Conservation (phyloP, 2,329 filamentous ascomycete species). For the Cladobotryum protrusum region DNA sequence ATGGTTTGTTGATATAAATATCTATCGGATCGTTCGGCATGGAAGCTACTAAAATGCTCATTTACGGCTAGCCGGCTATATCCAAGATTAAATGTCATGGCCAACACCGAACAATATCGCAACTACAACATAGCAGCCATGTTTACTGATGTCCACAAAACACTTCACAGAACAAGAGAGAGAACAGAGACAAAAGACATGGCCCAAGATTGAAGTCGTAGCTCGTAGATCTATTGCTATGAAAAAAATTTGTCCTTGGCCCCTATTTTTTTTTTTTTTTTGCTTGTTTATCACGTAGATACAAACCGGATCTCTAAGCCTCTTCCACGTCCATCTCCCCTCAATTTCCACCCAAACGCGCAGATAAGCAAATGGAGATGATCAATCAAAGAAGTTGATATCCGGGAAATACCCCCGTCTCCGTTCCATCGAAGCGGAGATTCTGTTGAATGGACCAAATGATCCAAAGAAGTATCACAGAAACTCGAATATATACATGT, state of each 20-base stretch:
- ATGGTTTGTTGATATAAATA: too few species aligned
- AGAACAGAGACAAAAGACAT: too few species aligned
- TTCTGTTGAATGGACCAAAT: slow-evolving; percentile 5
- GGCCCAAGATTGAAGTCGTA: slow-evolving; percentile 14
- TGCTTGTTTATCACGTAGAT: slow-evolving; percentile 1
- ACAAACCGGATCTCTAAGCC: slow-evolving; percentile 6
- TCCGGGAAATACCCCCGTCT: slow-evolving; percentile 3
- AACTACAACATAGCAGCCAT: too few species aligned
- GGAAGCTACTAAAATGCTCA: too few species aligned
- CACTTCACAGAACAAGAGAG: too few species aligned
- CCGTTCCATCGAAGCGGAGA: slow-evolving; percentile 1
- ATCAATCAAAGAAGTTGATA: slow-evolving; percentile 2
- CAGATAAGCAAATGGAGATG: slow-evolving; percentile 4
- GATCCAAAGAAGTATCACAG: slow-evolving; percentile 1
- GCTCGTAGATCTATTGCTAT: slow-evolving; percentile 18
- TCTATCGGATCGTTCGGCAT: too few species aligned
- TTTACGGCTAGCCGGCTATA: too few species aligned
- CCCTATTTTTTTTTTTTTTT: not conserved
- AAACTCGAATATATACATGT: slow-evolving; percentile 25
- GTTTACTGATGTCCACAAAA: too few species aligned
- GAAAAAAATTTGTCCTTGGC: slow-evolving; percentile 7
- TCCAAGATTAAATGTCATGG: too few species aligned
- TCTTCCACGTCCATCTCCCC: slow-evolving; percentile 7
- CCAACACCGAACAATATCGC: too few species aligned
- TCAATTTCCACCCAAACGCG: not conserved